Evolutionary conservation across 352 stramenopile species (phyloP).

Genomic region (Phytophthora pistaciae): DNA sequence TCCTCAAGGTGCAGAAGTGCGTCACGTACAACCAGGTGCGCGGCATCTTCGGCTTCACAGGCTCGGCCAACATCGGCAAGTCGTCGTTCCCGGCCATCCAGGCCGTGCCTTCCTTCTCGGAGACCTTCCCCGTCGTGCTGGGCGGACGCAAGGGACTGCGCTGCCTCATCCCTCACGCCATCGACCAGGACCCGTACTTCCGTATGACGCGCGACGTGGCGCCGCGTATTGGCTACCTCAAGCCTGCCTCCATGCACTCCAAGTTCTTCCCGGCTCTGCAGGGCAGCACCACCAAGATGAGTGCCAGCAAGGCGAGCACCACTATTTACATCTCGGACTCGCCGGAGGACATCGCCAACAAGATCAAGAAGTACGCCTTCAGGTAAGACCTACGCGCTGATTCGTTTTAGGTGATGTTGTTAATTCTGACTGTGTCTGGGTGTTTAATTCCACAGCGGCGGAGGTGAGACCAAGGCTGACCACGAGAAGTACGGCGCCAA

Average conservation of each 20-base stretch:
- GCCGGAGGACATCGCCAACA: conserved; percentile 95
- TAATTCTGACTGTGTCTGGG: conserved; percentile 74
- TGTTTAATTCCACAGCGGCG: conserved; percentile 85
- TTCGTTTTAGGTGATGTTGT: background rate
- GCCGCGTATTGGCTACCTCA: conserved; percentile 96
- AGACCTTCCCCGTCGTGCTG: conserved; percentile 96
- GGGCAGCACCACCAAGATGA: conserved; percentile 99
- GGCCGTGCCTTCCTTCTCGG: conserved; percentile 97
- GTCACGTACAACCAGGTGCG: conserved; percentile 98
- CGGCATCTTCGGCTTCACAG: conserved; percentile 99
- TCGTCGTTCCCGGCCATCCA: conserved; percentile 99
- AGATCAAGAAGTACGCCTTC: conserved; percentile 92
- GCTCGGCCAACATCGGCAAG: conserved; percentile 99
- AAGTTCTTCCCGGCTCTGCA: conserved; percentile 99
- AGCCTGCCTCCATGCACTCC: conserved; percentile 98
- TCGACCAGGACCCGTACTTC: conserved; percentile 99
- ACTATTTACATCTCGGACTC: conserved; percentile 99
- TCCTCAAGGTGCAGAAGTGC: conserved; percentile 99
- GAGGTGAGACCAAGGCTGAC: conserved; percentile 98
- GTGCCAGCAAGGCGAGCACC: conserved; percentile 94
- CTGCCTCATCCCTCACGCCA: conserved; percentile 99
- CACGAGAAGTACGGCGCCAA: conserved; percentile 99
- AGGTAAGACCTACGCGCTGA: conserved; percentile 46
- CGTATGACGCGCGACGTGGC: conserved; percentile 99
- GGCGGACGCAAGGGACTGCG: conserved; percentile 89